phyloP scores from a whole-genome alignment of 768 basidiomycete species.

The Mycena indigotica region DNA sequence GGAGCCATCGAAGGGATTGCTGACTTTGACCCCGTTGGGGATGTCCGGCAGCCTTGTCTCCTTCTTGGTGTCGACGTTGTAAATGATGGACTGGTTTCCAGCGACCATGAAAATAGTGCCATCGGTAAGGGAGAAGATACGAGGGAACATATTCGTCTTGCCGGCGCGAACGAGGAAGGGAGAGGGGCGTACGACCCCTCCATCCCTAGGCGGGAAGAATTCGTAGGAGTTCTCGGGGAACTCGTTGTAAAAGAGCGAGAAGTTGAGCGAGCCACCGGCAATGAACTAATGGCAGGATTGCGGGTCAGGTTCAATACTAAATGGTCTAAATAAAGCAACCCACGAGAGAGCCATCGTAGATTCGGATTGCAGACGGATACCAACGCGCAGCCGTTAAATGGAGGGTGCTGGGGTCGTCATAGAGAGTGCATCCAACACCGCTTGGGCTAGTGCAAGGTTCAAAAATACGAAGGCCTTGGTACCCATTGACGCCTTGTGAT shows the following conservation, averaged over 20 bases:
- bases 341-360: slow-evolving; percentile 41
- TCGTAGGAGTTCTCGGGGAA: slow-evolving; percentile 15
- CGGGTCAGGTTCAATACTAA: background rate
- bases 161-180: slow-evolving; percentile 12
- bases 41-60: slow-evolving; percentile 51
- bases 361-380: slow-evolving; percentile 51
- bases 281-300: slow-evolving; percentile 24
- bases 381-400: slow-evolving; percentile 57
- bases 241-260: slow-evolving; percentile 14
- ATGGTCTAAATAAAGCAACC: too few species aligned
- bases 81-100: slow-evolving; percentile 45
- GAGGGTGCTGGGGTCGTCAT: slow-evolving; percentile 47
- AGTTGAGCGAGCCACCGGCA: slow-evolving; percentile 40
- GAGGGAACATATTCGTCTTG: slow-evolving; percentile 19
- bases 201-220: slow-evolving; percentile 21
- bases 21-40: slow-evolving; percentile 58
- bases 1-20: slow-evolving; percentile 60
- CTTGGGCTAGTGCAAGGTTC: slow-evolving; percentile 26
- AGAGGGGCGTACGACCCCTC: slow-evolving; percentile 6
- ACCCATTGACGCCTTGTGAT: slow-evolving; percentile 38
- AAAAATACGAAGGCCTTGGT: slow-evolving; percentile 27
- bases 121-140: slow-evolving; percentile 51
- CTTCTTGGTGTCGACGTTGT: slow-evolving; percentile 32
- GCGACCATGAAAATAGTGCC: slow-evolving; percentile 56
- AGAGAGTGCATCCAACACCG: slow-evolving; percentile 29